phyloP scores from a whole-genome alignment of 2,329 filamentous ascomycete genomes.

The Phymatotrichopsis omnivora region DNA sequence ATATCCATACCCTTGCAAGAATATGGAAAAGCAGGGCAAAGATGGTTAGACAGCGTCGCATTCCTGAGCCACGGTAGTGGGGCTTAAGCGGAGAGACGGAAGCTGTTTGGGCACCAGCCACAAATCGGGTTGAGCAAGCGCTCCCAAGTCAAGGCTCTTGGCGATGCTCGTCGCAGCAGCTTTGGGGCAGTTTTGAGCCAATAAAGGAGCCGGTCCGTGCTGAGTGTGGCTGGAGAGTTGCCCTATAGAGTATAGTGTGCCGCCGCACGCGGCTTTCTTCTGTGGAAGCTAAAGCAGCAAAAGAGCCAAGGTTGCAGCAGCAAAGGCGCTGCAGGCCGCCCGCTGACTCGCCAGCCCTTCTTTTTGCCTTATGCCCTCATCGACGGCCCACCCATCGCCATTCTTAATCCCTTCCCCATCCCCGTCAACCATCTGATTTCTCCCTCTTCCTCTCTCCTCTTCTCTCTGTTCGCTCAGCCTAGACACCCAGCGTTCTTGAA shows the following conservation, averaged over 20 bases:
- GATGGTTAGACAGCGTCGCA: no score
- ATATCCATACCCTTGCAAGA: no score
- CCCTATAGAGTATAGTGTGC: background rate
- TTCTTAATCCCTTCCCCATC: conserved; percentile 5
- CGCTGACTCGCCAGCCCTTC: conserved; percentile 8
- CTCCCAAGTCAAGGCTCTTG: no score
- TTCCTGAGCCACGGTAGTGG: no score
- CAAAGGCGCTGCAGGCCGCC: background rate
- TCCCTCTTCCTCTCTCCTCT: background rate
- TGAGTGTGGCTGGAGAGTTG: conserved; percentile 12
- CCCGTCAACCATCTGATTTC: conserved; percentile 1
- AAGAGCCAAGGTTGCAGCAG: conserved; percentile 1
- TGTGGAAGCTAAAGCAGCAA: background rate
- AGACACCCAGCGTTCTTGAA: background rate
- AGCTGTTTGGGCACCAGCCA: no score
- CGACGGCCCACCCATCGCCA: conserved; percentile 16
- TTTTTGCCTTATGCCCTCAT: conserved; percentile 11
- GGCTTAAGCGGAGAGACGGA: no score
- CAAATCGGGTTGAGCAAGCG: no score
- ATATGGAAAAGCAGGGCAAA: no score
- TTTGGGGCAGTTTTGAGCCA: no score
- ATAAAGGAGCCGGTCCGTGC: conserved; percentile 4
- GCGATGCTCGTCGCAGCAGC: no score
- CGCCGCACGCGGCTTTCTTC: conserved; percentile 1
- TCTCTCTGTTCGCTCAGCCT: background rate